phyloP scores from a whole-genome alignment of 441 rosid genomes.

The Mallotus repandus region DNA sequence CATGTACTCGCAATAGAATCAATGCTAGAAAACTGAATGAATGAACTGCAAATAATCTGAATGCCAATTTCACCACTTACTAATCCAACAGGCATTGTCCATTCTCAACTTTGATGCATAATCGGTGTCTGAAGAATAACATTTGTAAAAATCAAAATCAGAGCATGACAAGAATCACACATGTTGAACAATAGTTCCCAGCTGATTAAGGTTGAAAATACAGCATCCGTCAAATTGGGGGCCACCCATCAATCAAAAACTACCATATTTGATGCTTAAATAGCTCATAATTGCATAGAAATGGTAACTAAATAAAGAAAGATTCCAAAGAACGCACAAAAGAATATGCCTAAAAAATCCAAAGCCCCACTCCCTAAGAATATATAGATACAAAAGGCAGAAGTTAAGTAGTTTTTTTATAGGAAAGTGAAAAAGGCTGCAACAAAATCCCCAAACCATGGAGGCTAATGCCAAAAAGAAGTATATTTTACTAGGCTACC shows the following conservation, averaged over 20 bases:
- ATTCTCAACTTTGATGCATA: neutral
- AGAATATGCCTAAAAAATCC: neutral
- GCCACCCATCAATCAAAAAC: neutral
- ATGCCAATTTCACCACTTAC: neutral
- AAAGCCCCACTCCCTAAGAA: neutral
- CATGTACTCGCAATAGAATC: neutral
- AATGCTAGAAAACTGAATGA: neutral
- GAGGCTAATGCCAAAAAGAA: neutral
- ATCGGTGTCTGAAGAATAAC: neutral
- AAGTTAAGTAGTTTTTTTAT: neutral
- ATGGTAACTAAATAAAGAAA: neutral
- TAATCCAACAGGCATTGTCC: neutral
- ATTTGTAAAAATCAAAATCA: neutral
- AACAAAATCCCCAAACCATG: neutral
- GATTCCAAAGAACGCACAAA: neutral
- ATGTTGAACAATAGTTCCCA: neutral
- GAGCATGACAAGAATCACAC: neutral
- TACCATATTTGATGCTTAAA: slow-evolving; percentile 5
- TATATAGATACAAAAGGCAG: neutral
- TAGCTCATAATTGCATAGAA: neutral
- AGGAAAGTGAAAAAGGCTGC: neutral
- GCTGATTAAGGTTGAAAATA: neutral
- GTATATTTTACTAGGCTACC: neutral
- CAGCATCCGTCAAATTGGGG: neutral
- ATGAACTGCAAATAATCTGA: neutral